A percentile compares a stretch with the other conserved stretches of the same genome.
Evolutionary conservation across 176 grass and related monocot species (phyloP).

Genomic region (Poa pratensis): DNA sequence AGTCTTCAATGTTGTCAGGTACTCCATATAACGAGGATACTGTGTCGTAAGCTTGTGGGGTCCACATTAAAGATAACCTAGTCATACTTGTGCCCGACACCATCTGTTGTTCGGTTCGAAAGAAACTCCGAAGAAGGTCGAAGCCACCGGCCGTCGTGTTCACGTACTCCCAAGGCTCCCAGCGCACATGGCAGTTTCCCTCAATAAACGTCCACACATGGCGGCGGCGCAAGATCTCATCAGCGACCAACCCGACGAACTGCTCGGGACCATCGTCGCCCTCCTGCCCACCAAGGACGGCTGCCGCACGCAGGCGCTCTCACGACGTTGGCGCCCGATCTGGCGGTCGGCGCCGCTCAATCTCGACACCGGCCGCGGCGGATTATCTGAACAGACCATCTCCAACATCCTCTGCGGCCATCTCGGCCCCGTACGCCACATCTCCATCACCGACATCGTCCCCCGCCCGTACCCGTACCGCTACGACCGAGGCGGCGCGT

Average conservation of each 20-base stretch:
- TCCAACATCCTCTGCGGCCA: neutral
- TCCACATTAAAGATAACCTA: too few relatives aligned
- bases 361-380: neutral
- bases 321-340: neutral
- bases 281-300: neutral
- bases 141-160: too few relatives aligned
- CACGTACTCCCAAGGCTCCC: too few relatives aligned
- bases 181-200: too few relatives aligned
- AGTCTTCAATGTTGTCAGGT: too few relatives aligned
- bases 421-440: neutral
- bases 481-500: too few relatives aligned
- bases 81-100: too few relatives aligned
- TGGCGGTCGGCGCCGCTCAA: neutral
- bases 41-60: too few relatives aligned
- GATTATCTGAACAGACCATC: neutral
- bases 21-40: too few relatives aligned
- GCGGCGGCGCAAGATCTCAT: neutral
- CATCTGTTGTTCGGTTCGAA: too few relatives aligned
- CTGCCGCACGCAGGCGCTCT: neutral
- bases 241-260: neutral
- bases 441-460: neutral
- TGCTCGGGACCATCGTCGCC: neutral
- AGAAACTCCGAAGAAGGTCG: too few relatives aligned
- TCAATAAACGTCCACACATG: neutral
- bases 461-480: neutral